Percentiles rank a stretch among this genome's conserved stretches.
Evolutionary conservation across 2,329 filamentous ascomycete species (phyloP).

Genomic region (Stagonosporopsis tanaceti): DNA sequence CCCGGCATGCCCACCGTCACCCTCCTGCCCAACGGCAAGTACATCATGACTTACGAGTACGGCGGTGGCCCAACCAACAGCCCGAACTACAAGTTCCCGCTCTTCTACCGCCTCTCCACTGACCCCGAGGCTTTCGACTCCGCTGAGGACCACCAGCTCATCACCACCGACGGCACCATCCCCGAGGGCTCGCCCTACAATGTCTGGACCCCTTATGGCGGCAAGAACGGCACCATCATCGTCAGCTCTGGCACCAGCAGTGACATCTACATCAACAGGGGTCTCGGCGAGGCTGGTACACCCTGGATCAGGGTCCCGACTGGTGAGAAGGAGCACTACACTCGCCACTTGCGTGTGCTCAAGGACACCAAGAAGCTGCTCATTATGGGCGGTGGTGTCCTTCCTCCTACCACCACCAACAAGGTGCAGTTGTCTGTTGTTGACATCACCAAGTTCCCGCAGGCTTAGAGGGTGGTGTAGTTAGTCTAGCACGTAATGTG

Average conservation of each 20-base stretch:
- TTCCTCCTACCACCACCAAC: conserved; percentile 46
- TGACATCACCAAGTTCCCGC: conserved; percentile 33
- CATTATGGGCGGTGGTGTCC: conserved; percentile 53
- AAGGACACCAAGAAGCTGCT: conserved; percentile 50
- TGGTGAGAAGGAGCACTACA: conserved; percentile 55
- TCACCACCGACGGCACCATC: conserved; percentile 55
- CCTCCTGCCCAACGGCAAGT: conserved; percentile 65
- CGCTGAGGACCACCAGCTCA: conserved; percentile 52
- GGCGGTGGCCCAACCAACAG: conserved; percentile 56
- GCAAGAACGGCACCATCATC: conserved; percentile 60
- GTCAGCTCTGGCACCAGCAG: conserved; percentile 52
- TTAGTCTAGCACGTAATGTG: neutral
- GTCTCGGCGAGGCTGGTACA: conserved; percentile 50
- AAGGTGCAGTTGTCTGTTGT: conserved; percentile 43
- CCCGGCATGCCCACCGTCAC: conserved; percentile 74
- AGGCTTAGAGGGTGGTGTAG: conserved; percentile 4
- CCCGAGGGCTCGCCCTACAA: conserved; percentile 60
- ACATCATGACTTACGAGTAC: conserved; percentile 72
- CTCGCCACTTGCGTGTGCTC: conserved; percentile 56
- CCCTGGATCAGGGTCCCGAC: conserved; percentile 57
- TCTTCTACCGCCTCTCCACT: conserved; percentile 61
- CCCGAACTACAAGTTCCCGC: conserved; percentile 55
- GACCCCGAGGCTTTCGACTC: conserved; percentile 58
- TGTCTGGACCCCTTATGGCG: conserved; percentile 59
- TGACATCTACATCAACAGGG: conserved; percentile 59